These are phyloP conservation scores for Dactylellina haptotyla DNA, from an alignment of 2,329 filamentous ascomycete species.

Conservation along the genomic window DNA sequence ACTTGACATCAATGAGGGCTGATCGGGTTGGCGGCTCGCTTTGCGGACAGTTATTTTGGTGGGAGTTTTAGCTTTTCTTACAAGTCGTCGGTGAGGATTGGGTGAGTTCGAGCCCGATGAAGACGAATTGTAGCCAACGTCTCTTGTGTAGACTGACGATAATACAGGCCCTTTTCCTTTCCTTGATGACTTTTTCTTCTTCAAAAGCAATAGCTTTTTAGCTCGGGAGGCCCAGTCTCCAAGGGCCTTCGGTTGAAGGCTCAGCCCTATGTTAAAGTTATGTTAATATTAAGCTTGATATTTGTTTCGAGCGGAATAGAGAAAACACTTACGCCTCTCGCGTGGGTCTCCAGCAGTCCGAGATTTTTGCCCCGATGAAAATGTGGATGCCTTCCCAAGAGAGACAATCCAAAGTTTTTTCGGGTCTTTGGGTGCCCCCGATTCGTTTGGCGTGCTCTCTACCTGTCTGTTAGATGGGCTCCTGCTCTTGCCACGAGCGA, in stretches of 20 bases:
- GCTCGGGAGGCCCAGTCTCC: conserved; percentile 34
- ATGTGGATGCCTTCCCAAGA: conserved; percentile 22
- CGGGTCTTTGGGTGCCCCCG: neutral
- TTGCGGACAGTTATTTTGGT: conserved; percentile 36
- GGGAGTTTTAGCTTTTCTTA: conserved; percentile 16
- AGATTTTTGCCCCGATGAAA: neutral
- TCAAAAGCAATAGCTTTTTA: conserved; percentile 28
- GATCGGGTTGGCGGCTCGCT: conserved; percentile 15
- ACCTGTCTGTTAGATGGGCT: neutral
- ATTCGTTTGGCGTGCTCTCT: neutral
- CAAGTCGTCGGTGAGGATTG: conserved; percentile 18
- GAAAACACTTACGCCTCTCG: neutral
- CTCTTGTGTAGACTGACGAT: neutral
- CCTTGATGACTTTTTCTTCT: conserved; percentile 14
- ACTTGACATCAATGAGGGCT: conserved; percentile 8
- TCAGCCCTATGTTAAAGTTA: conserved; percentile 7
- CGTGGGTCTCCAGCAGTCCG: neutral
- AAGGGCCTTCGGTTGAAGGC: conserved; percentile 12
- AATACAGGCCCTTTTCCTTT: conserved; percentile 1
- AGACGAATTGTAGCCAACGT: conserved; percentile 8
- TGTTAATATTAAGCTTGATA: neutral
- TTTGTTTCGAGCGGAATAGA: neutral
- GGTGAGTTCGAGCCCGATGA: conserved; percentile 31
- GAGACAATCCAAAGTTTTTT: conserved; percentile 19
- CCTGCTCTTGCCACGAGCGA: conserved; percentile 7